Evolutionary conservation across 1,284 basidiomycete species (phyloP).

Genomic region (Porphyrellus sp.): DNA sequence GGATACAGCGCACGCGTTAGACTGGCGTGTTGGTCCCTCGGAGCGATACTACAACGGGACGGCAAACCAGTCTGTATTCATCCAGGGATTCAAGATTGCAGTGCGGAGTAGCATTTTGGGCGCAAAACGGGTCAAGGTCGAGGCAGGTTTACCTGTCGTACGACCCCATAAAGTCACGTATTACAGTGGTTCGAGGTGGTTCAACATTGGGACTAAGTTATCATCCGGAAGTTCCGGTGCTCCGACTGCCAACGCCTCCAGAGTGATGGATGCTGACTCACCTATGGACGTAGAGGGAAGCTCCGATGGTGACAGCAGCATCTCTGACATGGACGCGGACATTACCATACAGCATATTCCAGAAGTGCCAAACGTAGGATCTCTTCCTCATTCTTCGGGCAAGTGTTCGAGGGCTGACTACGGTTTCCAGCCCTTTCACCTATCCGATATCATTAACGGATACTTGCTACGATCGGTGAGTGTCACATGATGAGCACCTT

Average conservation of each 20-base stretch:
- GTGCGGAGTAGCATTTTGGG: not conserved
- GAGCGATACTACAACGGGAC: not conserved
- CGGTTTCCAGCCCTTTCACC: not conserved
- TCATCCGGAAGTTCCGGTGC: not conserved
- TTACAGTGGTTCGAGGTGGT: not conserved
- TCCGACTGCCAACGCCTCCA: not conserved
- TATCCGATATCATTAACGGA: not conserved
- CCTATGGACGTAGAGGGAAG: not conserved
- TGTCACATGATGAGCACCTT: not conserved
- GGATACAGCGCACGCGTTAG: not conserved
- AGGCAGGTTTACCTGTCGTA: not conserved
- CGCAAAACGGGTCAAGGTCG: not conserved
- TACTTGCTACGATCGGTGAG: not conserved
- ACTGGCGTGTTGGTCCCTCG: not conserved
- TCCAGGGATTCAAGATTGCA: conserved; percentile 1
- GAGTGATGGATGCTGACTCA: not conserved
- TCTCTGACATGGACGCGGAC: not conserved
- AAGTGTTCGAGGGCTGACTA: not conserved
- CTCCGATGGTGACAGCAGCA: not conserved
- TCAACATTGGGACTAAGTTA: not conserved
- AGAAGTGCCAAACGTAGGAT: not conserved
- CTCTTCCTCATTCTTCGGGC: not conserved
- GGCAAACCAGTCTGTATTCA: not conserved
- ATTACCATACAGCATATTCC: not conserved
- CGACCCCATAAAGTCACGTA: not conserved